Evolutionary conservation across 306 rosid species (phyloP), one percentile per base, ranked within the genome.

Genomic region (Cicer bijugum): DNA sequence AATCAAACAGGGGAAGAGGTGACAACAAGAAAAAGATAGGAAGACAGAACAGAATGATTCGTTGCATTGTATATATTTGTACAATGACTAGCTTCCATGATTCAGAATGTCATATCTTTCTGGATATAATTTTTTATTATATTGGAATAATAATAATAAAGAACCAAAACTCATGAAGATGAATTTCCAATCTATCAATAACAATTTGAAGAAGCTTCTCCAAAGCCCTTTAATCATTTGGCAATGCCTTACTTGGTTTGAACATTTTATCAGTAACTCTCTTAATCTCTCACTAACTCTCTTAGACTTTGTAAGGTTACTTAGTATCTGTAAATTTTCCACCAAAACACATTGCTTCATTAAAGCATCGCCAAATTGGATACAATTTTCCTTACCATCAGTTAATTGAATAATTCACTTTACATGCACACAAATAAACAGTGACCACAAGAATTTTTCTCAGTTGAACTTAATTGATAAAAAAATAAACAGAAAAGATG

Each of bases 61-160:
- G 17, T 4, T 23, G 17, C 66, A 37, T 48, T 6, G 60, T 7
- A 53, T 53, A 28, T 28, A 2, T 4, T 9, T 33, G 38, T 14
- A 10, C 10, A 5, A 59, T 35, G 19, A 55, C 11, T 42, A 42
- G 42, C 66, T 71, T 70, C 9, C 11, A 38, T 40, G 75, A 53
- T 5, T 52, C 2, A 4, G 39, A 71, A 4, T 28, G 35, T 28
- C 35, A 28, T 28, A 28, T 56, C 43, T 74, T 61, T 38, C 50
- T 35, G 1, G 12, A 56, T 23, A 43, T 23, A 9, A 20, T 28
- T 28, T 28, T 28, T 28, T 4, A 28, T 43, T 43, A 14, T 43
- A 74, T 12, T 39, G 15, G 62, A 61, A 48, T 37, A 62, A 12
- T 62, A 38, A 12, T 62, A 38, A 12, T 48, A 38, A 74, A 51